phyloP scores from a whole-genome alignment of 2,329 filamentous ascomycete genomes.

The Xylariaceae sp. region DNA sequence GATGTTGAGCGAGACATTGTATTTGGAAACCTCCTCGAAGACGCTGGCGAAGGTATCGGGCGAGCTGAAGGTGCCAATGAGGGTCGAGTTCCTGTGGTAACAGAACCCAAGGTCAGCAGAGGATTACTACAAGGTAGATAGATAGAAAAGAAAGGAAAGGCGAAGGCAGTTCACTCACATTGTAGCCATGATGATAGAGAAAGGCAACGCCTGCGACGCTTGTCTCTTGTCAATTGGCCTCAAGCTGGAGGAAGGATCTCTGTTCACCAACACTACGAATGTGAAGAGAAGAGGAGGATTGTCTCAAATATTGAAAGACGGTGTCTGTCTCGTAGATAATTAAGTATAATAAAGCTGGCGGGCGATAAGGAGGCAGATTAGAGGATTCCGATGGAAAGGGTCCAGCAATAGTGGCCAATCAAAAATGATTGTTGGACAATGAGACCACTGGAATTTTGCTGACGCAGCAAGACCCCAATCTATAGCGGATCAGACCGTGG shows the following conservation, averaged over 20 bases:
- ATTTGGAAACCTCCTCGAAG: constrained; percentile 60
- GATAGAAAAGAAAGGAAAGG: constrained; percentile 1
- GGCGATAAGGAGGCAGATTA: constrained; percentile 23
- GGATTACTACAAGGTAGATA: neutral
- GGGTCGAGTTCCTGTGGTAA: constrained; percentile 48
- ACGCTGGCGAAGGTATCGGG: constrained; percentile 52
- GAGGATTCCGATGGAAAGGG: constrained; percentile 10
- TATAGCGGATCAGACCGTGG: constrained; percentile 6
- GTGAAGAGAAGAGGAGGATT: constrained; percentile 1
- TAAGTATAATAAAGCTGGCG: constrained; percentile 1
- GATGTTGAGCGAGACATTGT: constrained; percentile 83
- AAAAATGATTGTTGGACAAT: constrained; percentile 27
- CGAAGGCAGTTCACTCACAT: constrained; percentile 21
- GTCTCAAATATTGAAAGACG: constrained; percentile 3
- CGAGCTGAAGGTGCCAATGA: constrained; percentile 42
- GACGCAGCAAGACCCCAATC: no score
- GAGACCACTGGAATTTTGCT: constrained; percentile 30
- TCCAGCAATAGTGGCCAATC: constrained; percentile 25
- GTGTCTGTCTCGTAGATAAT: constrained; percentile 6
- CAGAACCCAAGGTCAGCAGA: constrained; percentile 9
- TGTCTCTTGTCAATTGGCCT: constrained; percentile 6
- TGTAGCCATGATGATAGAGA: constrained; percentile 25
- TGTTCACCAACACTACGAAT: no score
- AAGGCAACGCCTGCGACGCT: neutral
- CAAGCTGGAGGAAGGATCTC: constrained; percentile 3